Base-by-base conservation (phyloP, 208 protist species). In the Crithidia thermophila region DNA sequence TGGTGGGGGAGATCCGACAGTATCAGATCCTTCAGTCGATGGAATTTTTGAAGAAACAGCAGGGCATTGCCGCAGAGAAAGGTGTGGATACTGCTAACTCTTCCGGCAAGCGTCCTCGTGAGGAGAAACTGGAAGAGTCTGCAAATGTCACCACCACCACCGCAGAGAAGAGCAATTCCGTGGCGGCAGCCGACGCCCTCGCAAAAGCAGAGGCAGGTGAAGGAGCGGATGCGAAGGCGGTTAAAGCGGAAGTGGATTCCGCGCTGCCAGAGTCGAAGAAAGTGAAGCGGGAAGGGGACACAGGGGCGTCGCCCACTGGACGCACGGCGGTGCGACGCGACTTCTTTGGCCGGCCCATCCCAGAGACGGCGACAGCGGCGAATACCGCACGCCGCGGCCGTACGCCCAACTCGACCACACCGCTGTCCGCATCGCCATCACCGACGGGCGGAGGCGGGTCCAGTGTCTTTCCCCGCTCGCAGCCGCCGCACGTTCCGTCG, bases 331-430 rank as follows among this genome's bases (percentile, higher is more conserved):
- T 73, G 11, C 77, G 67, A 28, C 55, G 79, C 9, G 88, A 94
- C 75, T 90, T 94, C 52, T 94, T 94, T 67, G 85, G 88, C 23
- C 81, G 85, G 2, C 67, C 75, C 18, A 78, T 92, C 31, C 33
- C 61, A 2, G 61, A 57, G 9, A 0, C 42, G 8, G 25, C 45
- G 55, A 4, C 28, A 9, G 14, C 27, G 6, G 42, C 9, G 21
- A 23, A 16, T 43, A 16, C 45, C 59, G 10, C 8, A 28, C 49
- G 47, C 23, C 14, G 13, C 8, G 46, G 33, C 20, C 21, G 59
- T 18, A 39, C 28, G 0, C 11, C 31, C 18, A 43, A 21, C 31
- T 1, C 52, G 13, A 39, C 69, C 20, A 40, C 39, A 4, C 18
- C 49, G 9, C 33, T 14, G 3, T 23, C 49, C 13, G 25, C 46